phyloP scores from a whole-genome alignment of 1,284 basidiomycete genomes.

The Ustilago xerochloae region DNA sequence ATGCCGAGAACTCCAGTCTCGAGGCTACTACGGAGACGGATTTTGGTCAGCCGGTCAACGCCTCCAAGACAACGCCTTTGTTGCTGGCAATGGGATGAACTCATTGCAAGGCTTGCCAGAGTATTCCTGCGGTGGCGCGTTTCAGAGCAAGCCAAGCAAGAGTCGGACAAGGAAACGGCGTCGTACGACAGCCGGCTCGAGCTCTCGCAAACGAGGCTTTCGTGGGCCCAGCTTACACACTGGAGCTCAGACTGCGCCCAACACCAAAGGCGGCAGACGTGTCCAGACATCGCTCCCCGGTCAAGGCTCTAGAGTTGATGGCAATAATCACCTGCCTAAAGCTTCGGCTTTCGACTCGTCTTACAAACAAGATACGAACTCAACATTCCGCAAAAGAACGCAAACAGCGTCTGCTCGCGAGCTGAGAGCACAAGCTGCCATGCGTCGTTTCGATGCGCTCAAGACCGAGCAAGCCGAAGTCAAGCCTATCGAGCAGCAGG shows the following conservation, averaged over 20 bases:
- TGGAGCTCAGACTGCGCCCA: slow-evolving; percentile 56
- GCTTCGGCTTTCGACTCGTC: slow-evolving; percentile 30
- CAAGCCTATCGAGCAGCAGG: neutral
- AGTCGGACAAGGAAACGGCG: slow-evolving; percentile 16
- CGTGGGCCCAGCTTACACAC: slow-evolving; percentile 53
- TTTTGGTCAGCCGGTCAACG: slow-evolving; percentile 57
- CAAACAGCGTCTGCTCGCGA: slow-evolving; percentile 39
- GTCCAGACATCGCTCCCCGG: slow-evolving; percentile 33
- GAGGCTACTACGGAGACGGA: slow-evolving; percentile 59
- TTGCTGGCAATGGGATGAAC: slow-evolving; percentile 37
- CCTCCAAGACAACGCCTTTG: slow-evolving; percentile 43
- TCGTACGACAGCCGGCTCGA: slow-evolving; percentile 6
- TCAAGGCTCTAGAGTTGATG: slow-evolving; percentile 51
- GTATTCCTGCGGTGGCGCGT: slow-evolving; percentile 56
- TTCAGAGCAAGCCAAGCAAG: slow-evolving; percentile 34
- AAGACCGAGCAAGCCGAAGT: slow-evolving; percentile 3
- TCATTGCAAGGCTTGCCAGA: slow-evolving; percentile 45
- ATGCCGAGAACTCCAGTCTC: slow-evolving; percentile 40
- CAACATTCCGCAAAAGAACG: slow-evolving; percentile 54
- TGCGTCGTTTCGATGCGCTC: slow-evolving; percentile 20
- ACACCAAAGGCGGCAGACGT: slow-evolving; percentile 39
- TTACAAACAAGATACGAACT: slow-evolving; percentile 56
- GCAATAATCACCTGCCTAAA: slow-evolving; percentile 39
- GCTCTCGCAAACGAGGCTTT: slow-evolving; percentile 30
- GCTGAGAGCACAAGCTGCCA: slow-evolving; percentile 45